A percentile compares a stretch with the other conserved stretches of the same genome.
These are phyloP conservation scores for Leishmania aethiopica DNA, from an alignment of 208 protist genomes.

Conservation along the genomic window DNA sequence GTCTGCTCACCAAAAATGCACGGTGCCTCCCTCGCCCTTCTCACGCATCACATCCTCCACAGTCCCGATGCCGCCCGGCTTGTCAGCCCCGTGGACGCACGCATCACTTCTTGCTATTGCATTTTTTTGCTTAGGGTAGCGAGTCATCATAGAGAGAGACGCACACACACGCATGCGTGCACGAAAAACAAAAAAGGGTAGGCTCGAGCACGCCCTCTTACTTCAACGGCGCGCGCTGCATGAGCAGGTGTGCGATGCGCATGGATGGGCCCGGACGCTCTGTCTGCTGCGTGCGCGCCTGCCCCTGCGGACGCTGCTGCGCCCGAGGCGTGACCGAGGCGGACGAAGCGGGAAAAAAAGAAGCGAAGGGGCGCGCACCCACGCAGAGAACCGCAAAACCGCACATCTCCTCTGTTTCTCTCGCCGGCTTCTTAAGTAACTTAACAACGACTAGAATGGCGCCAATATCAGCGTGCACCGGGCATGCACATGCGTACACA, in stretches of 20 bases:
- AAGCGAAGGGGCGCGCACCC: no score
- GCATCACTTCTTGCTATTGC: neutral
- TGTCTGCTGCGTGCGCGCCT: no score
- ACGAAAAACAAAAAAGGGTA: neutral
- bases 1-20: neutral
- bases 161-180: neutral
- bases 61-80: neutral
- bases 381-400: neutral
- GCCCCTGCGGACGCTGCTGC: no score
- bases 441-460: neutral
- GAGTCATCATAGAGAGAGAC: conserved; percentile 1
- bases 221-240: no score
- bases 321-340: no score
- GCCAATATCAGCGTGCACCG: neutral
- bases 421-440: neutral
- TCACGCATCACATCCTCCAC: no score
- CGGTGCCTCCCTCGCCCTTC: neutral
- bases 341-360: no score
- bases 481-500: neutral
- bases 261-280: no score
- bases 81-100: neutral
- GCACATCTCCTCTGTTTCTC: neutral
- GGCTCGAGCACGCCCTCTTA: neutral
- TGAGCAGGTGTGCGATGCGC: no score
- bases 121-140: neutral